phyloP scores from a whole-genome alignment of 306 rosid genomes.

The Fragaria ananassa region DNA sequence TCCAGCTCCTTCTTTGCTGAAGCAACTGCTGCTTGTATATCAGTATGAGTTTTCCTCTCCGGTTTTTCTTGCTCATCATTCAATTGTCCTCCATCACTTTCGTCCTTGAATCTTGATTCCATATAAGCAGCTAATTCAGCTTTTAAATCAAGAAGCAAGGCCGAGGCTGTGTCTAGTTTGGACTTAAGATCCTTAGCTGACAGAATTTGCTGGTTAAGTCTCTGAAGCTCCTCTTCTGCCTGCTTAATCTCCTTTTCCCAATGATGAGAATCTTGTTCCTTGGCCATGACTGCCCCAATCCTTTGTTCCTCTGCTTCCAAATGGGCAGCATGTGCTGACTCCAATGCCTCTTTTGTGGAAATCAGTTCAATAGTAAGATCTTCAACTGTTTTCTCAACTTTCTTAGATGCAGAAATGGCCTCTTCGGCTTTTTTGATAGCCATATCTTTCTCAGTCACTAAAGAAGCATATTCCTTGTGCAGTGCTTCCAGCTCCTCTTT shows the following conservation, averaged over 20 bases:
- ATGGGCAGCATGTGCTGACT: conserved; percentile 88
- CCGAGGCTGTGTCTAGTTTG: conserved; percentile 75
- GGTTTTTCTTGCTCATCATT: conserved; percentile 42
- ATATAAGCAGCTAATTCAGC: conserved; percentile 81
- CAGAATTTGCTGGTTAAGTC: conserved; percentile 62
- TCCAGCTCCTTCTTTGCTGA: conserved; percentile 77
- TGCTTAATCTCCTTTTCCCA: conserved; percentile 94
- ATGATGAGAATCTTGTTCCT: conserved; percentile 88
- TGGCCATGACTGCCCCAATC: conserved; percentile 87
- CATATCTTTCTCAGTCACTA: conserved; percentile 60
- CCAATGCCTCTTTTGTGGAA: conserved; percentile 73
- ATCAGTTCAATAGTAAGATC: conserved; percentile 88
- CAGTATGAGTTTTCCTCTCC: conserved; percentile 52
- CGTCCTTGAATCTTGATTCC: conserved; percentile 73
- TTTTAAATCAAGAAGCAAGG: conserved; percentile 76
- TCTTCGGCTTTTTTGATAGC: conserved; percentile 83
- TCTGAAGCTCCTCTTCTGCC: conserved; percentile 84
- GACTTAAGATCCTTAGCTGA: conserved; percentile 82
- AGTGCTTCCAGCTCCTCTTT: conserved; percentile 75
- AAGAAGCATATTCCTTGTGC: conserved; percentile 66
- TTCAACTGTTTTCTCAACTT: conserved; percentile 89
- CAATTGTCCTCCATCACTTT: conserved; percentile 37
- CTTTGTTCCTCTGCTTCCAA: conserved; percentile 97
- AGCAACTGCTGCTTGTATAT: conserved; percentile 70
- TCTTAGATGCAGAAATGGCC: conserved; percentile 78